phyloP scores from a whole-genome alignment of 1,284 basidiomycete genomes.

The Ceratobasidium sp. region DNA sequence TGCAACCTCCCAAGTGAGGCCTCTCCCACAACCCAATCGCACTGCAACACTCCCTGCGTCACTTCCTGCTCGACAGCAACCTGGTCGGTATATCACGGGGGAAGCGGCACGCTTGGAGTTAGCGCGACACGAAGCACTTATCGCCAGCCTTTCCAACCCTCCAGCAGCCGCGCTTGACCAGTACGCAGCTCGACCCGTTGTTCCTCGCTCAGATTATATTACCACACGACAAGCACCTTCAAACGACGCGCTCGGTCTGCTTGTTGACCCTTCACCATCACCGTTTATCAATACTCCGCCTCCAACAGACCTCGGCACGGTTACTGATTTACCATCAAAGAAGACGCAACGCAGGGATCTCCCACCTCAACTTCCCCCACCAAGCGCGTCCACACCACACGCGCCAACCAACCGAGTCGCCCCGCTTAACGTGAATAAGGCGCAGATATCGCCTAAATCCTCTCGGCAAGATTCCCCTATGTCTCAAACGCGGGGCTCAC shows the following conservation, averaged over 20 bases:
- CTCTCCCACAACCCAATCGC: background rate
- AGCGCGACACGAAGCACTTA: conserved; percentile 19
- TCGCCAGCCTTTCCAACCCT: conserved; percentile 19
- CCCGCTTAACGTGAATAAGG: background rate
- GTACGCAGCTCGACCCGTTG: background rate
- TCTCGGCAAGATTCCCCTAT: conserved; percentile 12
- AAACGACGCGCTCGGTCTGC: conserved; percentile 2
- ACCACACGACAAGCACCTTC: conserved; percentile 25
- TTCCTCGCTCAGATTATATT: conserved; percentile 33
- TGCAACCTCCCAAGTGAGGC: background rate
- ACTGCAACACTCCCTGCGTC: conserved; percentile 15
- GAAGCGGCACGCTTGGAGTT: conserved; percentile 24
- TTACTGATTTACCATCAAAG: conserved; percentile 4
- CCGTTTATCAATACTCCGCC: background rate
- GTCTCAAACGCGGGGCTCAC: background rate
- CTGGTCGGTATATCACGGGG: background rate
- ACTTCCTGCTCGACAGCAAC: background rate
- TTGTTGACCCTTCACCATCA: conserved; percentile 6
- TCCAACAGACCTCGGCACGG: background rate
- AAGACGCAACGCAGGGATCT: conserved; percentile 24
- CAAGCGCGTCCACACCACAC: conserved; percentile 29
- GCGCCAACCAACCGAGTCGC: conserved; percentile 10
- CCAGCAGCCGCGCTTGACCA: conserved; percentile 22
- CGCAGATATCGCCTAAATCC: conserved; percentile 1
- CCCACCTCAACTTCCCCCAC: conserved; percentile 29